Base-by-base conservation (phyloP, 495 filamentous ascomycete species). In the Ramalina intermedia region DNA sequence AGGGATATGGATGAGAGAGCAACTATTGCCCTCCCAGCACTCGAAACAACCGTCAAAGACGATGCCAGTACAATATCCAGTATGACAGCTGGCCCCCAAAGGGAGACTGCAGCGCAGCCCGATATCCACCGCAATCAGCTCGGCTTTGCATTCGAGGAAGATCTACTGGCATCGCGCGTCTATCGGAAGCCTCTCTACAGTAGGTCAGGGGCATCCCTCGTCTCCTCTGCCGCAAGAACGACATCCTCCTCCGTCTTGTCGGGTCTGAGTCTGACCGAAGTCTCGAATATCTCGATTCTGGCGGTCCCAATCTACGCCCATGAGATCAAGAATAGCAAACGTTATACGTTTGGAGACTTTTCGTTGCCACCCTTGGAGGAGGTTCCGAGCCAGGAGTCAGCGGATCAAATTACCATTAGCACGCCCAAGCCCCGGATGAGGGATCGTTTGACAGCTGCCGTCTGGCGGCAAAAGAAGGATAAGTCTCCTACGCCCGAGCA, bases 111-210 rank as follows among this genome's bases (percentile, higher is more conserved):
- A 14, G 39, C 27, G 4, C 14, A 24, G 24, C 6, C 39, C 21
- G 4, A 0, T 17, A 26, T 50, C 0, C 13, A 45, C 3, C 40
- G 41, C 11, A 50, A n/a, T 37, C 16, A 37, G 3, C 37, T 50
- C 16, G 41, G 48, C n/a, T 45, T 44, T 18, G 48, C 48, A 7
- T 50, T 50, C 26, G 48, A 50, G 4, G 48, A 50, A 38, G 48
- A 45, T 21, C 41, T 50, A 9, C 6, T 50, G 1, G 48, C 12
- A n/a, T 50, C 48, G 36, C 17, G 27, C 0, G 41, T 50, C 11
- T 45, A 44, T 17, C 48, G 33, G 11, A 50, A 38, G n/a, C 29
- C 29, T 24, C 33, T 44, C 18, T 44, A 16, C 6, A 38, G 33
- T 21, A 44, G 21, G 11, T 50, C 48, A 14, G n/a, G 41, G 4